Evolutionary conservation across 495 filamentous ascomycete species (phyloP).

Genomic region (Tuber brumale): DNA sequence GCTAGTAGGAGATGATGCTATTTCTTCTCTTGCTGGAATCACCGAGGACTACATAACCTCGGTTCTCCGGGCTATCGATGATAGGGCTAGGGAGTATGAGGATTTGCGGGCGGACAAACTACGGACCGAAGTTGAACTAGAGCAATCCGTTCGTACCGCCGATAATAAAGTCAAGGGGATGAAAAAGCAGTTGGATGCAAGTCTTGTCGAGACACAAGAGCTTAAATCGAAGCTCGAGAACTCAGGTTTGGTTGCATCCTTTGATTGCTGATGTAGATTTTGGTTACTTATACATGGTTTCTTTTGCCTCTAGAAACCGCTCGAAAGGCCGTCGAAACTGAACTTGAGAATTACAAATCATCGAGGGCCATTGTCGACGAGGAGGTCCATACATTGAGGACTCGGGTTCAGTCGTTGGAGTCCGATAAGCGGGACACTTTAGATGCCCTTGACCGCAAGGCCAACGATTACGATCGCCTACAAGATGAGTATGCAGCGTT

Average conservation of each 20-base stretch:
- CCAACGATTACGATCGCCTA: slow-evolving; percentile 74
- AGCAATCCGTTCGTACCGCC: slow-evolving; percentile 71
- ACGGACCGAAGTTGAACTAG: slow-evolving; percentile 81
- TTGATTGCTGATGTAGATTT: slow-evolving; percentile 42
- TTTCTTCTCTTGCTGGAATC: slow-evolving; percentile 25
- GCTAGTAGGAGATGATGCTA: slow-evolving; percentile 32
- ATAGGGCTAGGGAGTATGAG: slow-evolving; percentile 73
- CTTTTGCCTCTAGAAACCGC: slow-evolving; percentile 52
- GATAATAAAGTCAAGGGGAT: slow-evolving; percentile 74
- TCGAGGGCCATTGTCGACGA: slow-evolving; percentile 67
- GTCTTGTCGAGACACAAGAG: slow-evolving; percentile 68
- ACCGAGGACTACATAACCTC: slow-evolving; percentile 35
- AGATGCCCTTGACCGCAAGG: slow-evolving; percentile 80
- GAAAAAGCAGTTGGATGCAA: slow-evolving; percentile 73
- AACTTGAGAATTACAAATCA: slow-evolving; percentile 71
- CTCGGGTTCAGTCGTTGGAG: slow-evolving; percentile 77
- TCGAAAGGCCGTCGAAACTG: slow-evolving; percentile 63
- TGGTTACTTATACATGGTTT: slow-evolving; percentile 17
- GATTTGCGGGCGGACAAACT: slow-evolving; percentile 74
- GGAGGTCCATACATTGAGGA: slow-evolving; percentile 66
- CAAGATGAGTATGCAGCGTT: slow-evolving; percentile 77
- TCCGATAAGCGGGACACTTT: slow-evolving; percentile 84
- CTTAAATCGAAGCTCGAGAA: slow-evolving; percentile 69
- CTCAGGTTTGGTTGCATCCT: slow-evolving; percentile 57
- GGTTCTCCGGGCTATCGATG: slow-evolving; percentile 50